Base-by-base conservation (phyloP, 2,329 filamentous ascomycete species). In the Calonectria pauciramosa region DNA sequence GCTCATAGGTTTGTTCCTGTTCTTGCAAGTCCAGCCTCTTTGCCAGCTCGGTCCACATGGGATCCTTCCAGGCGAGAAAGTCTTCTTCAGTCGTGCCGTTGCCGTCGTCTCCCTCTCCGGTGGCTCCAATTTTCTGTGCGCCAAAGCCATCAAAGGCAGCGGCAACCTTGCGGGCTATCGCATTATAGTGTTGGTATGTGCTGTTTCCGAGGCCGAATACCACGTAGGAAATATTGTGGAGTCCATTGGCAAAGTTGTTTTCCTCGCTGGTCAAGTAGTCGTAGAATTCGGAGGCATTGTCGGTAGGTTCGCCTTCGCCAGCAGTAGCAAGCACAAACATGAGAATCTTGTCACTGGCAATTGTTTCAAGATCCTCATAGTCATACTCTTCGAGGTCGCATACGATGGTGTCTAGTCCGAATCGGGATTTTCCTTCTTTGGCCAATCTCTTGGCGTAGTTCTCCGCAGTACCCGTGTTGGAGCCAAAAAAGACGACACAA, bases 61-160 rank as follows among this genome's bases (percentile, higher is more conserved):
- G 96, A 82, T 99, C 97, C 88, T 99, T 99, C 97, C 97, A 99
- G 78, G 96, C 95, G 81, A 99, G 88, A 86, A 99, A 99, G 83
- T 99, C 97, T 87, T 99, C 97, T 88, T 99, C 97, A 96, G 99
- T 99, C 73, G 97, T 99, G 74, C 97, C 97, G 78, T 96, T 96
- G 77, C 97, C 97, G 84, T 99, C 97, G 82, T 99, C 97, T 82
- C 97, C 97, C 88, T 99, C 96, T 80, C 97, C 97, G 71, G 96
- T 95, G 72, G 93, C 89, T 56, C 96, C 96, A 79, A 99, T 95
- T 79, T 95, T 91, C 82, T 92, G 90, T 11, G 94, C 97, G 74
- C 97, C 97, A 26, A 97, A 90, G 82, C 94, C 96, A 82, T 92
- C 90, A 71, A 99, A 88, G 75, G 93, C 93, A 84, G 94, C 92